Conservation (phyloP, 1,284 basidiomycete genomes). For the Ceratobasidium sp. region DNA sequence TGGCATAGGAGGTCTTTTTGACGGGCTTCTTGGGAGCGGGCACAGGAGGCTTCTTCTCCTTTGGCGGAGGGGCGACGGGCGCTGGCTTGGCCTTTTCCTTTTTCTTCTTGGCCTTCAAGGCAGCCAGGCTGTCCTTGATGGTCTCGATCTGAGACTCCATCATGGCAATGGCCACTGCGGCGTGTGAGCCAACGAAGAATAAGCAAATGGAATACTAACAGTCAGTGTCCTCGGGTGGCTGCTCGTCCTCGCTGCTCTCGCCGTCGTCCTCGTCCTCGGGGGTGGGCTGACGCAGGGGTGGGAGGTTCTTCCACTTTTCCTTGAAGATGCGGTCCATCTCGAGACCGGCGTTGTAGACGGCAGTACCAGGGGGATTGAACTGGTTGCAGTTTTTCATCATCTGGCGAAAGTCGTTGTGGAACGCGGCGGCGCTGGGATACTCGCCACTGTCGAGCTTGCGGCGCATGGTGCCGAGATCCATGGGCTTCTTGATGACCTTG, state of each 20-base stretch:
- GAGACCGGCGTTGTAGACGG: conserved; percentile 83
- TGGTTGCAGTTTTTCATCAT: conserved; percentile 93
- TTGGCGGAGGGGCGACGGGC: conserved; percentile 60
- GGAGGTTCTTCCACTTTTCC: conserved; percentile 85
- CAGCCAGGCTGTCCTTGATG: conserved; percentile 68
- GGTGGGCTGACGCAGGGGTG: conserved; percentile 58
- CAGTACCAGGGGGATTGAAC: conserved; percentile 90
- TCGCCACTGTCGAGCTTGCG: conserved; percentile 78
- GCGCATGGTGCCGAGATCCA: conserved; percentile 91
- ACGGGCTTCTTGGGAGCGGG: conserved; percentile 57
- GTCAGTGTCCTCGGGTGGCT: conserved; percentile 48
- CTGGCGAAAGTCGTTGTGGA: conserved; percentile 90
- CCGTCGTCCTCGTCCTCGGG: conserved; percentile 58
- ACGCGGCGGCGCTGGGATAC: conserved; percentile 78
- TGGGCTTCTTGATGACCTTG: conserved; percentile 90
- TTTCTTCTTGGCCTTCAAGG: conserved; percentile 61
- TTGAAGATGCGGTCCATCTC: conserved; percentile 86
- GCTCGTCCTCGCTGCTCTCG: conserved; percentile 56
- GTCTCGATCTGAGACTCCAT: conserved; percentile 78
- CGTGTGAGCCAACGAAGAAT: neutral
- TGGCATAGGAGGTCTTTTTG: conserved; percentile 20
- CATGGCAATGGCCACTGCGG: conserved; percentile 66
- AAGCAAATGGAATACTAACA: conserved; percentile 1
- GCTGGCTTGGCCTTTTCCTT: conserved; percentile 58
- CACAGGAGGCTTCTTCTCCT: conserved; percentile 56